Percentiles rank a stretch among this genome's conserved stretches.
phyloP scores from a whole-genome alignment of 257 asterid species.

The Buddleja alternifolia region DNA sequence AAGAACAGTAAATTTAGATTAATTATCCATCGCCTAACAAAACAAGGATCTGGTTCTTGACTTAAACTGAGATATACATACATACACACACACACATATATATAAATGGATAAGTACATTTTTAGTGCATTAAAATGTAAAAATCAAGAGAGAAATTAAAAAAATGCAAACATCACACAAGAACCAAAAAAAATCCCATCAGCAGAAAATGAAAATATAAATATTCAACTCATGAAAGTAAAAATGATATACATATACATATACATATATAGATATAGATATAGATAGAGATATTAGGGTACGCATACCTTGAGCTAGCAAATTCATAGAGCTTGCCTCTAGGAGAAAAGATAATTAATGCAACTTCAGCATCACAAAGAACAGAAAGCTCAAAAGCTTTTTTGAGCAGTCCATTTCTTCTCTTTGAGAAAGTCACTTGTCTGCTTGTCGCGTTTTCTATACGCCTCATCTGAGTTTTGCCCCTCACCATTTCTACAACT shows the following conservation, averaged over 20 bases:
- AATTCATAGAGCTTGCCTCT: conserved; percentile 85
- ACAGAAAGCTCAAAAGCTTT: conserved; percentile 91
- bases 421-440: conserved; percentile 92
- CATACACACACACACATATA: too few species aligned
- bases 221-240: background rate
- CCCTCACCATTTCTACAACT: conserved; percentile 66
- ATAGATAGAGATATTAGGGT: too few species aligned
- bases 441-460: conserved; percentile 93
- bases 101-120: too few species aligned
- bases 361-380: conserved; percentile 88
- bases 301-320: conserved; percentile 84
- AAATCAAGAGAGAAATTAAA: background rate
- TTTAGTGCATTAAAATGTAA: background rate
- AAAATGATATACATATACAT: background rate
- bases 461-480: conserved; percentile 95
- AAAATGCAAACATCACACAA: background rate
- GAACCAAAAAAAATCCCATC: background rate
- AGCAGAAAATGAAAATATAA: background rate
- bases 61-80: conserved; percentile 14
- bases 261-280: too few species aligned
- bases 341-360: conserved; percentile 77
- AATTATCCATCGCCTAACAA: background rate
- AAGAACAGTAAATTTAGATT: conserved; percentile 15
- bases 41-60: conserved; percentile 20
- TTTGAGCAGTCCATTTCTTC: conserved; percentile 81